Base-by-base conservation (phyloP, 2,329 filamentous ascomycete genomes). In the Nectriaceae sp. region DNA sequence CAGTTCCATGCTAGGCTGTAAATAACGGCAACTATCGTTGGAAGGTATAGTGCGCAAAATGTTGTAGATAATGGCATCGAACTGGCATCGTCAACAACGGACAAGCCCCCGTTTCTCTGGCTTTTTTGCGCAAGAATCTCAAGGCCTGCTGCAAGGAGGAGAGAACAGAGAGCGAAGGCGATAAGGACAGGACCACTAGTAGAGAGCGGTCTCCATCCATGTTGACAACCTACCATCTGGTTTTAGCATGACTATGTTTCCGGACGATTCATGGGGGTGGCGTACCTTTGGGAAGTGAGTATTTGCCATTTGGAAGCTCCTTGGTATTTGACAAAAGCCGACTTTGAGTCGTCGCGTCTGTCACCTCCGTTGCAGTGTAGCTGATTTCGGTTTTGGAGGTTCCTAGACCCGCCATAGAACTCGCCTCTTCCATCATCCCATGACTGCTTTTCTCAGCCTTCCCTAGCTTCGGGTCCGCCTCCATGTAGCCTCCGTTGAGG, bases 1-100 rank as follows among this genome's bases (percentile, higher is more conserved):
- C 44, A 47, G 18, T 13, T 42, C 44, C 44, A 47, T 10, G 31
- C 8, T 18, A 47, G 33, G 13, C 44, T 47, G 16, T 42, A 47
- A 4, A 38, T 4, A 24, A 47, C 44, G 20, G 44, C 44, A 13
- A 47, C 22, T 16, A 47, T 38, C 11, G 21, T 47, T 21, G 44
- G 44, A 21, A 42, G 24, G 15, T 47, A 47, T 8, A 47, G 44
- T 21, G 36, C 21, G 19, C 31, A 20, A 29, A 44, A 5, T 16
- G 31, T 38, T 11, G 21, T 33, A 11, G 13, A 24, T 10, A 19
- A 15, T 13, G 42, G 20, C 4, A 44, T 37, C 2, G 29, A 19
- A 38, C 37, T 33, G 3, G 11, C 22, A 19, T 24, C 18, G n/a
- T 8, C 3, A 4, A 29, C 29, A 6, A 44, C 21, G 4, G 42